A percentile compares a stretch with the other conserved stretches of the same genome.
These are phyloP conservation scores for Ballota nigra DNA, from an alignment of 257 asterid genomes.

Conservation along the genomic window DNA sequence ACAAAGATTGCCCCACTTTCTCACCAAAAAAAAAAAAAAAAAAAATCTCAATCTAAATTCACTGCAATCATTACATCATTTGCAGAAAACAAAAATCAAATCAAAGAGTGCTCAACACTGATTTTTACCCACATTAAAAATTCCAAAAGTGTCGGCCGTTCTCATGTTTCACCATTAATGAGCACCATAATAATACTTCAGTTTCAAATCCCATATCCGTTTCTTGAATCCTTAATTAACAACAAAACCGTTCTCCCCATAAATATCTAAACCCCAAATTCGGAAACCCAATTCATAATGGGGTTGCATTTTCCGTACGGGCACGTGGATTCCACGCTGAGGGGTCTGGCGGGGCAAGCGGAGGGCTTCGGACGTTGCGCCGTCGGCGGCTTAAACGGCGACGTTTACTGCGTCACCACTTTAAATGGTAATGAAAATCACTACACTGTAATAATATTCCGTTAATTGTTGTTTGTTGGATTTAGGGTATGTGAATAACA, in stretches of 20 bases:
- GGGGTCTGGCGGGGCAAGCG: conserved; percentile 68
- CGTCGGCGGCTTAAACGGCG: conserved; percentile 75
- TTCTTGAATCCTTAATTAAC: neutral
- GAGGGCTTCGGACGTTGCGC: conserved; percentile 86
- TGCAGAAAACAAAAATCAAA: too few species aligned
- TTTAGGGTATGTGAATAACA: too few species aligned
- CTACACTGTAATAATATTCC: neutral
- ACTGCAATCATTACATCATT: too few species aligned
- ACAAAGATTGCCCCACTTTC: too few species aligned
- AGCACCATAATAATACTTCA: neutral
- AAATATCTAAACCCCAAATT: neutral
- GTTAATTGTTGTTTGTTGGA: too few species aligned
- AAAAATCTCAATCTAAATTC: too few species aligned
- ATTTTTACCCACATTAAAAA: too few species aligned
- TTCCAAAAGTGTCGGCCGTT: conserved; percentile 1
- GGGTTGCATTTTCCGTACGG: conserved; percentile 51
- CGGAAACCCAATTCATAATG: conserved; percentile 4
- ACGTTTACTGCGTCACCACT: conserved; percentile 54
- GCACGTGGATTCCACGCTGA: conserved; percentile 56
- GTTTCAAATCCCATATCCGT: neutral
- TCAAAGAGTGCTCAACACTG: too few species aligned
- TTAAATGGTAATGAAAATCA: conserved; percentile 45
- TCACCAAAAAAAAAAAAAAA: too few species aligned
- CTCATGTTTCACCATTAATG: conserved; percentile 5
- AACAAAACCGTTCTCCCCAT: too few species aligned